Evolutionary conservation across 2,329 filamentous ascomycete species (phyloP).

Genomic region (Venturia carpophila): DNA sequence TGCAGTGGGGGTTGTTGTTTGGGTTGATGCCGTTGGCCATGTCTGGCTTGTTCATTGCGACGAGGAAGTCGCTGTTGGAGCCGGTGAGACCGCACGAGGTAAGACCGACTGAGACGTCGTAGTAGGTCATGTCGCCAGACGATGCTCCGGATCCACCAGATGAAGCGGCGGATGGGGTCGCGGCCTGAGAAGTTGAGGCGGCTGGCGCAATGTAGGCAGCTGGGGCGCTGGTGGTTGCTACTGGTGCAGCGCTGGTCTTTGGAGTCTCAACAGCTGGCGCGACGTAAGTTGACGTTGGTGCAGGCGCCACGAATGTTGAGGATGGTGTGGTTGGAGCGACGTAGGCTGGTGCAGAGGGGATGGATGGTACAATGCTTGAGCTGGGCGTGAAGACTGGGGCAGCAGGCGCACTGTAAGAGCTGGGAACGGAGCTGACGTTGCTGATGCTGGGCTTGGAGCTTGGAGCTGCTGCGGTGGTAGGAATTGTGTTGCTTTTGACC

Average conservation of each 20-base stretch:
- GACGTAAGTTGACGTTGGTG: neutral
- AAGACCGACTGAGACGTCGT: constrained; percentile 17
- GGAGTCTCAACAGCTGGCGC: constrained; percentile 6
- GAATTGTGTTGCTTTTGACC: neutral
- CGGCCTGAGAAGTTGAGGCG: neutral
- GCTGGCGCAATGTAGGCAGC: constrained; percentile 10
- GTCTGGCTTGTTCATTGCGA: constrained; percentile 22
- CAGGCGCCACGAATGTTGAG: constrained; percentile 4
- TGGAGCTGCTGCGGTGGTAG: neutral
- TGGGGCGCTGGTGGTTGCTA: neutral
- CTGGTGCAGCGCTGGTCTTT: neutral
- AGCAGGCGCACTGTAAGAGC: constrained; percentile 6
- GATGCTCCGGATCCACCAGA: neutral
- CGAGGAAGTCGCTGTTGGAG: constrained; percentile 21
- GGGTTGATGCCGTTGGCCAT: constrained; percentile 24
- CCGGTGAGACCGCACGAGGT: constrained; percentile 19
- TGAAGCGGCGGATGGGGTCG: neutral
- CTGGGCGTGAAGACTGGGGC: neutral
- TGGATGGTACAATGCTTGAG: constrained; percentile 5
- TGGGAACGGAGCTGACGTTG: neutral
- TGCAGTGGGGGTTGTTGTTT: constrained; percentile 26
- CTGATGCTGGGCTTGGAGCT: neutral
- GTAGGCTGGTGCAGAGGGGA: constrained; percentile 7
- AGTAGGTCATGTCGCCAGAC: constrained; percentile 20
- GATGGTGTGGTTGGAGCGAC: constrained; percentile 11